phyloP scores from a whole-genome alignment of 306 rosid species.

The Arachis hypogaea region DNA sequence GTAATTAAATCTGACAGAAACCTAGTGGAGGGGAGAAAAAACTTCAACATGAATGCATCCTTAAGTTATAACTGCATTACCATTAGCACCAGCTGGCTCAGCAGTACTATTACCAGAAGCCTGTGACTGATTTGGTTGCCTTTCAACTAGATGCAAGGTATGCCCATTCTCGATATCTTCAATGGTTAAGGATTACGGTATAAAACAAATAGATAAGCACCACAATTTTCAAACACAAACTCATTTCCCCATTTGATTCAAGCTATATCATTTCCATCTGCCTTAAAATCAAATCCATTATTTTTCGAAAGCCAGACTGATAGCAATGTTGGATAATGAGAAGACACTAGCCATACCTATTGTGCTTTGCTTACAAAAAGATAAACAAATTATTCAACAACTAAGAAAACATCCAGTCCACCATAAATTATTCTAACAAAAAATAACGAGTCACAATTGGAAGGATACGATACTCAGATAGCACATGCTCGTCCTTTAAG shows the following conservation, averaged over 20 bases:
- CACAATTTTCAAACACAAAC: neutral
- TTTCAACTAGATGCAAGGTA: conserved; percentile 92
- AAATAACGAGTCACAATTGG: neutral
- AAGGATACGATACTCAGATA: conserved; percentile 95
- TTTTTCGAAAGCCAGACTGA: conserved; percentile 16
- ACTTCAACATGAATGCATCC: conserved; percentile 9
- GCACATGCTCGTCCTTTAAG: conserved; percentile 80
- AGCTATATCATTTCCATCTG: neutral
- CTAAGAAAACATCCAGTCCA: conserved; percentile 6
- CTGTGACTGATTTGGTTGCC: conserved; percentile 78
- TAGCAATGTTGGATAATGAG: conserved; percentile 4
- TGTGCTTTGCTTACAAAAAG: neutral
- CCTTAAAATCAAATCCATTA: conserved; percentile 8
- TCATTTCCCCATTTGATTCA: neutral
- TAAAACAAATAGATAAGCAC: conserved; percentile 31
- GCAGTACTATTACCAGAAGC: conserved; percentile 56
- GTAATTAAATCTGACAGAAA: conserved; percentile 3
- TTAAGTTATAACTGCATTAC: conserved; percentile 50
- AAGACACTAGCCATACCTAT: conserved; percentile 3
- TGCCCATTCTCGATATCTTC: conserved; percentile 93
- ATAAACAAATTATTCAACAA: conserved; percentile 25
- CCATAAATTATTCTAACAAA: neutral
- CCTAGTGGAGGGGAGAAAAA: neutral
- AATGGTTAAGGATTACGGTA: conserved; percentile 56
- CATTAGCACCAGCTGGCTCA: conserved; percentile 54